Conservation (phyloP, 2,329 filamentous ascomycete species). For the Setomelanomma holmii region DNA sequence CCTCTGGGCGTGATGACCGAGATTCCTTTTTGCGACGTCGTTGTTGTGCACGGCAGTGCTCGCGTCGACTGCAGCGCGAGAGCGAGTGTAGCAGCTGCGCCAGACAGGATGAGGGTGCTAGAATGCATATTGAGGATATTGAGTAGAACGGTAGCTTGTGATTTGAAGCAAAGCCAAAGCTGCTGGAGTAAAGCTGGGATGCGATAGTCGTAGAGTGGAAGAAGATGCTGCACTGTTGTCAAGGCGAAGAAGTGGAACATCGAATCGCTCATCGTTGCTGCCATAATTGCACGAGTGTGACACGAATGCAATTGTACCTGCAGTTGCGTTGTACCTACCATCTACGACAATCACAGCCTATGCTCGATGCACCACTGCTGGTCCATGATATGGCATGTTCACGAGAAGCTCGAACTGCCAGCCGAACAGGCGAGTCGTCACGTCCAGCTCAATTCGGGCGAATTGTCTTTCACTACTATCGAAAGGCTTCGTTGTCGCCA, state of each 20-base stretch:
- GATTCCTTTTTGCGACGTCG: not conserved
- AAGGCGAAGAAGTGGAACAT: not conserved
- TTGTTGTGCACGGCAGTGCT: not conserved
- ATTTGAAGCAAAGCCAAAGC: too few species aligned
- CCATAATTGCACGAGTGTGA: not conserved
- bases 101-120: not conserved
- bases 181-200: not conserved
- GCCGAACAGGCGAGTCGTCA: too few species aligned
- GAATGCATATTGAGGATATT: not conserved
- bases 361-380: not conserved
- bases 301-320: not conserved
- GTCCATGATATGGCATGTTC: too few species aligned
- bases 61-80: not conserved
- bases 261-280: not conserved
- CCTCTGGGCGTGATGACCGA: not conserved
- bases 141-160: not conserved
- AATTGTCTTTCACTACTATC: too few species aligned
- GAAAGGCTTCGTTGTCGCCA: too few species aligned
- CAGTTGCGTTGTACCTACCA: not conserved
- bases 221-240: not conserved
- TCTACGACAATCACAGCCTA: not conserved
- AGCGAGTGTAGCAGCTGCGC: too few species aligned
- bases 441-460: too few species aligned
- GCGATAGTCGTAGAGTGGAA: not conserved
- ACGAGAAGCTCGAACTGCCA: too few species aligned